A percentile compares a stretch with the other conserved stretches of the same genome.
Evolutionary conservation across 345 rosid species (phyloP).

Genomic region (Nephelium lappaceum): DNA sequence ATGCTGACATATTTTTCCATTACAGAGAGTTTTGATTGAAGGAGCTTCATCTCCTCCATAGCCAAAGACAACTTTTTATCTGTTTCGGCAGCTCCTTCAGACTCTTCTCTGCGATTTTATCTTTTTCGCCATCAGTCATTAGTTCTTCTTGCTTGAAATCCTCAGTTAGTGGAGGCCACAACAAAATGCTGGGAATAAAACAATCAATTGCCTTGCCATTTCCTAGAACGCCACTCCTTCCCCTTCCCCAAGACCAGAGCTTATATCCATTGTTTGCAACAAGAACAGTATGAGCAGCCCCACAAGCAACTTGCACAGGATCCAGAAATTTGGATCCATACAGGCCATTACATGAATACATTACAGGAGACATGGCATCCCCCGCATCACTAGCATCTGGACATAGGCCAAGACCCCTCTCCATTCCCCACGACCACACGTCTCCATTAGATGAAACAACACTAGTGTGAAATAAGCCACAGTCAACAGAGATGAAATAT

Average conservation of each 20-base stretch:
- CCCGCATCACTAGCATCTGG: slow-evolving; percentile 83
- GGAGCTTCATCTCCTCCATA: slow-evolving; percentile 70
- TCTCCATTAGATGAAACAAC: slow-evolving; percentile 82
- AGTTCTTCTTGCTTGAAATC: slow-evolving; percentile 41
- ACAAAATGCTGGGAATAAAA: slow-evolving; percentile 50
- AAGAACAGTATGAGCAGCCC: slow-evolving; percentile 90
- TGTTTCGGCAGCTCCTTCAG: slow-evolving; percentile 30
- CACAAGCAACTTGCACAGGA: slow-evolving; percentile 74
- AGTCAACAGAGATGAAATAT: slow-evolving; percentile 70
- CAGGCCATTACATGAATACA: slow-evolving; percentile 34
- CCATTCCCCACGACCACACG: slow-evolving; percentile 98
- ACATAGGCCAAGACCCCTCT: slow-evolving; percentile 85
- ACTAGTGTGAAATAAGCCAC: slow-evolving; percentile 91
- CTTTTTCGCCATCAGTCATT: slow-evolving; percentile 14
- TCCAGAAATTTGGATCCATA: slow-evolving; percentile 50
- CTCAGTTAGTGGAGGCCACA: slow-evolving; percentile 62
- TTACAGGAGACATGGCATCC: slow-evolving; percentile 69
- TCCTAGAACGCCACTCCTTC: slow-evolving; percentile 90
- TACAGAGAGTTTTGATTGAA: slow-evolving; percentile 57
- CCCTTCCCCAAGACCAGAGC: slow-evolving; percentile 96
- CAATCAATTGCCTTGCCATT: slow-evolving; percentile 52
- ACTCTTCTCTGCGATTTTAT: slow-evolving; percentile 29
- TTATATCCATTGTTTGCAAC: slow-evolving; percentile 70
- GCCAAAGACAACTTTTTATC: slow-evolving; percentile 52
- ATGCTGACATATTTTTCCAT: slow-evolving; percentile 78